These are phyloP conservation scores for Collariella sp. DNA, from an alignment of 495 filamentous ascomycete species.

Conservation along the genomic window DNA sequence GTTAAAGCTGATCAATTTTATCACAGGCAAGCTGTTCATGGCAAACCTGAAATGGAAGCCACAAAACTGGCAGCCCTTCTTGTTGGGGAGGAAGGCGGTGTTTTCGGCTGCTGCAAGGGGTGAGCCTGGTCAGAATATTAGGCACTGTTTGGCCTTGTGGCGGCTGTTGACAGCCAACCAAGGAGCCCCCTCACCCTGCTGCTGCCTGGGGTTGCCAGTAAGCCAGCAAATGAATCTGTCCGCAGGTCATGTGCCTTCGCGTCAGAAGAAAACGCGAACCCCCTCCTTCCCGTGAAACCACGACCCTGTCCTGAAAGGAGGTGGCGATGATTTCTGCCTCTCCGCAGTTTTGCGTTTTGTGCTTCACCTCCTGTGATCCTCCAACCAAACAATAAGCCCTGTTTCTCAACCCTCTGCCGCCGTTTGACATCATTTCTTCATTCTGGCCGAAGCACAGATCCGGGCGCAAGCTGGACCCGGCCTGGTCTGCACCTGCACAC, in stretches of 20 bases:
- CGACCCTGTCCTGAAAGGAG: slow-evolving; percentile 1
- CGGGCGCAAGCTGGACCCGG: not conserved
- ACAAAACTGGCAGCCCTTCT: too few relatives aligned
- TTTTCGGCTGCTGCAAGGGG: not conserved
- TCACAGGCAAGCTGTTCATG: too few relatives aligned
- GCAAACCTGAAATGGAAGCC: too few relatives aligned
- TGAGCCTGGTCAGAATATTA: not conserved
- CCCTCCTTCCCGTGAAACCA: not conserved
- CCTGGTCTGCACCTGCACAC: not conserved
- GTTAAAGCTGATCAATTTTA: too few relatives aligned
- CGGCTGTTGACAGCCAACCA: not conserved
- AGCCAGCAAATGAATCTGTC: slow-evolving; percentile 9
- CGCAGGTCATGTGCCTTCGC: slow-evolving; percentile 23
- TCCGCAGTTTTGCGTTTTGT: not conserved
- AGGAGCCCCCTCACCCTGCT: slow-evolving; percentile 1
- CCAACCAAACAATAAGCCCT: not conserved
- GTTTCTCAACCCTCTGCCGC: not conserved
- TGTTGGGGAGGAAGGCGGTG: too few relatives aligned
- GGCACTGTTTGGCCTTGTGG: not conserved
- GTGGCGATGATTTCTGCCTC: slow-evolving; percentile 1
- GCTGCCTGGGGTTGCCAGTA: slow-evolving; percentile 13
- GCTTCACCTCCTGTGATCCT: not conserved
- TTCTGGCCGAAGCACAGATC: not conserved
- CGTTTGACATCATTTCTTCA: not conserved
- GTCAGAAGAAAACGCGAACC: slow-evolving; percentile 16